These are phyloP conservation scores for Fusarium austroafricanum DNA, from an alignment of 2,329 filamentous ascomycete genomes.

Conservation along the genomic window DNA sequence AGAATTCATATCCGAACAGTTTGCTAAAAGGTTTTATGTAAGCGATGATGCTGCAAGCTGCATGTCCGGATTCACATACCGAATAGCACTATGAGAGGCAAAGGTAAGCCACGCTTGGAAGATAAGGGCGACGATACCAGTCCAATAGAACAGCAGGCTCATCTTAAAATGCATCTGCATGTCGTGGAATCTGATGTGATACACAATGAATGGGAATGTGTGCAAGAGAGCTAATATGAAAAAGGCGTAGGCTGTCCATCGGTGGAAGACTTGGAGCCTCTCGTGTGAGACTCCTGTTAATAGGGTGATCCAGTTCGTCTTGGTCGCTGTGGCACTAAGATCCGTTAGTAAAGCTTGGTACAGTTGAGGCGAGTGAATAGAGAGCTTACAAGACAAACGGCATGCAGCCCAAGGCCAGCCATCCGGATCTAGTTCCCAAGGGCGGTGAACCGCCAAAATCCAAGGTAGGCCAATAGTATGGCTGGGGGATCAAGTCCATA, in stretches of 20 bases:
- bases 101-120: conserved; percentile 2
- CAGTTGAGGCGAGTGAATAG: fast-evolving
- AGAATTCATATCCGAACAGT: not conserved
- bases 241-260: not conserved
- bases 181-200: not conserved
- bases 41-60: fast-evolving
- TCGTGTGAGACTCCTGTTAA: not conserved
- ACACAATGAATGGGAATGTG: not conserved
- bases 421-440: not conserved
- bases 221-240: not conserved
- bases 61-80: not conserved
- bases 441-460: not conserved
- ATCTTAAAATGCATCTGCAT: conserved; percentile 2
- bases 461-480: not conserved
- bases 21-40: not conserved
- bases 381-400: not conserved
- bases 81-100: not conserved
- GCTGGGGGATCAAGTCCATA: conserved; percentile 2
- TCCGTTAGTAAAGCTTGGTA: not conserved
- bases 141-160: not conserved
- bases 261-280: not conserved
- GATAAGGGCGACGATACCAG: not conserved
- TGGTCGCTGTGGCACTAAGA: not conserved
- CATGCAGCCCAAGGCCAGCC: not conserved
- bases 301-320: not conserved